A percentile compares a stretch with the other conserved stretches of the same genome.
These are phyloP conservation scores for Cicer yamashitae DNA, from an alignment of 306 rosid genomes.

Conservation along the genomic window DNA sequence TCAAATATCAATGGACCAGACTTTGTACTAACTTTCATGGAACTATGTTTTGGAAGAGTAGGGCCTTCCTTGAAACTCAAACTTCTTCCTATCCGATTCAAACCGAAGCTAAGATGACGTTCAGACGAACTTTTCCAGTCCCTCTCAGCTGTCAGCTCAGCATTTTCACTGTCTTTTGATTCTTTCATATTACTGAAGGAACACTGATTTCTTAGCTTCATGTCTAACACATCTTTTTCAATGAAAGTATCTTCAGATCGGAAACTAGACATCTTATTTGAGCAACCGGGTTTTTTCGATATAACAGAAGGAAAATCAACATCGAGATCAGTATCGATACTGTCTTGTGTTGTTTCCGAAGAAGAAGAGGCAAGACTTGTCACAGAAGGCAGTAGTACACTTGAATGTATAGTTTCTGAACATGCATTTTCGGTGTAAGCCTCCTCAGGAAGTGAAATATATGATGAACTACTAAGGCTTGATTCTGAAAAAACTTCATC, in stretches of 20 bases:
- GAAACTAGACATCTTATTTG: slow-evolving; percentile 47
- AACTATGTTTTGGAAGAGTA: slow-evolving; percentile 58
- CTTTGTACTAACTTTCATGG: slow-evolving; percentile 59
- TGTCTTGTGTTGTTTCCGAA: slow-evolving; percentile 41
- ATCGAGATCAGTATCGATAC: slow-evolving; percentile 41
- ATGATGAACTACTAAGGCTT: slow-evolving; percentile 58
- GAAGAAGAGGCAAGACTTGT: slow-evolving; percentile 43
- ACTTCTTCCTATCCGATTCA: slow-evolving; percentile 77
- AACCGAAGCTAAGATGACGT: slow-evolving; percentile 72
- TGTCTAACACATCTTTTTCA: slow-evolving; percentile 41
- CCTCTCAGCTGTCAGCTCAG: slow-evolving; percentile 50
- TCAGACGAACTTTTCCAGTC: slow-evolving; percentile 59
- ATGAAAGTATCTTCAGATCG: slow-evolving; percentile 42
- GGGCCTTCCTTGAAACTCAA: slow-evolving; percentile 82
- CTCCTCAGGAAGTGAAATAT: slow-evolving; percentile 52
- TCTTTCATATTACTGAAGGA: slow-evolving; percentile 42
- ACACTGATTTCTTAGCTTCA: slow-evolving; percentile 43
- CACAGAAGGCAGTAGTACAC: slow-evolving; percentile 52
- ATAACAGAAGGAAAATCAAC: slow-evolving; percentile 49
- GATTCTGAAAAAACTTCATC: slow-evolving; percentile 54
- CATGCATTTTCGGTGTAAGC: slow-evolving; percentile 47
- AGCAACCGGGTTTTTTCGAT: slow-evolving; percentile 42
- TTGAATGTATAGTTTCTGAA: slow-evolving; percentile 61
- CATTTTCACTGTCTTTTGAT: slow-evolving; percentile 51
- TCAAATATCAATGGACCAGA: slow-evolving; percentile 74